These are phyloP conservation scores for Microstegium vimineum DNA, from an alignment of 176 grass and related monocot species.

Conservation along the genomic window DNA sequence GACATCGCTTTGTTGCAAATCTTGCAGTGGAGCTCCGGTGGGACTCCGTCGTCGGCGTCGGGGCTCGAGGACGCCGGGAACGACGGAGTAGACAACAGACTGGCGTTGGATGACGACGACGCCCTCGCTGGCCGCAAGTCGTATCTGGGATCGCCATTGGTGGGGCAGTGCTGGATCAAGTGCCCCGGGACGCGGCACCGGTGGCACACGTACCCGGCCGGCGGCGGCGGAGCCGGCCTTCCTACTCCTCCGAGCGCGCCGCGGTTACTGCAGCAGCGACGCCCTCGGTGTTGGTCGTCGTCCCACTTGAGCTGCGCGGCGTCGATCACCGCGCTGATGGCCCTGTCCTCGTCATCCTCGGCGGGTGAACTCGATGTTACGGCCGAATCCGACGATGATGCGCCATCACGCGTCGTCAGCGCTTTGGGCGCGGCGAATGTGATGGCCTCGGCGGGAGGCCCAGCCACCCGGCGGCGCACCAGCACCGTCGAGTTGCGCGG, in stretches of 20 bases:
- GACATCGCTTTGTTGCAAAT: slow-evolving; percentile 24
- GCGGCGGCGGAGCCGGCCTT: background rate
- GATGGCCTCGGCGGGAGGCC: slow-evolving; percentile 24
- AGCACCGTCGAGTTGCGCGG: slow-evolving; percentile 2
- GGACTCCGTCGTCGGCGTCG: slow-evolving; percentile 3
- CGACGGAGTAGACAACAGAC: background rate
- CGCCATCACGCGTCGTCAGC: background rate
- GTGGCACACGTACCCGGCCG: slow-evolving; percentile 33
- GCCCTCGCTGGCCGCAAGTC: background rate
- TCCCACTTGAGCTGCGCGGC: slow-evolving; percentile 7
- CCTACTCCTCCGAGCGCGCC: background rate
- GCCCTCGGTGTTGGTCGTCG: background rate
- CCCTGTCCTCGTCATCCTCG: background rate
- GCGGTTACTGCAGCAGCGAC: too few relatives aligned
- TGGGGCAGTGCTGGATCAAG: slow-evolving; percentile 33
- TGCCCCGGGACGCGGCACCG: slow-evolving; percentile 27
- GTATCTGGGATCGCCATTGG: slow-evolving; percentile 24
- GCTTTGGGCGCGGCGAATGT: background rate
- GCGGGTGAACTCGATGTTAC: background rate
- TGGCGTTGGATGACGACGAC: too few relatives aligned
- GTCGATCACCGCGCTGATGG: slow-evolving; percentile 13
- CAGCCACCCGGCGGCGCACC: slow-evolving; percentile 27
- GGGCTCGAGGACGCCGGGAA: background rate
- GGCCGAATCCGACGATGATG: background rate
- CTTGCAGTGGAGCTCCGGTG: slow-evolving; percentile 28